Conservation (phyloP, 2,329 filamentous ascomycete species). For the Trichoderma gracile region DNA sequence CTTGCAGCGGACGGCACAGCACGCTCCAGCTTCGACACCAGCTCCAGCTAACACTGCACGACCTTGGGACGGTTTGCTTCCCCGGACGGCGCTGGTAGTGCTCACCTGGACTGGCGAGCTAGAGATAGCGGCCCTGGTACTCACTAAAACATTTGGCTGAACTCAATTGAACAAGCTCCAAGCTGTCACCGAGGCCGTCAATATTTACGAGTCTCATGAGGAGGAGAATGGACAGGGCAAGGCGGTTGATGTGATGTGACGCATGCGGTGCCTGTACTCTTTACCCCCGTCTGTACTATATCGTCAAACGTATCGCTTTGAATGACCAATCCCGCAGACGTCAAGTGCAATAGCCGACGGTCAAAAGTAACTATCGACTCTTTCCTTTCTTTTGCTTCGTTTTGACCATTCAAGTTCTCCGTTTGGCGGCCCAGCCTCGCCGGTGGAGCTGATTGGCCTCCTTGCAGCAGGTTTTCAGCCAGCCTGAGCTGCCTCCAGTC, state of each 20-base stretch:
- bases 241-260: too few species aligned
- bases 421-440: not conserved
- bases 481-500: not conserved
- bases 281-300: not conserved
- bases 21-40: not conserved
- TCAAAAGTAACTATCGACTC: not conserved
- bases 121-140: not conserved
- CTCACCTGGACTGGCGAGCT: not conserved
- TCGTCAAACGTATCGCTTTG: not conserved
- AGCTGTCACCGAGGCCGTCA: too few species aligned
- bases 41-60: too few species aligned
- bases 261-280: not conserved
- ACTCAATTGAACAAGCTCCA: too few species aligned
- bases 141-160: not conserved
- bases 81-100: constrained; percentile 16
- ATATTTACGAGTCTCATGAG: too few species aligned
- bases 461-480: constrained; percentile 18
- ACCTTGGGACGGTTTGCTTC: constrained; percentile 8
- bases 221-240: too few species aligned
- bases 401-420: not conserved
- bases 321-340: not conserved
- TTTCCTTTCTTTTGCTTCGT: not conserved
- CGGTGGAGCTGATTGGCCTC: constrained; percentile 14
- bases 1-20: too few species aligned
- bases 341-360: constrained; percentile 20